Percentiles rank a stretch among this genome's conserved stretches.
Evolutionary conservation across 768 basidiomycete genomes (phyloP).

Genomic region (Porpolomopsis calyptriformis): DNA sequence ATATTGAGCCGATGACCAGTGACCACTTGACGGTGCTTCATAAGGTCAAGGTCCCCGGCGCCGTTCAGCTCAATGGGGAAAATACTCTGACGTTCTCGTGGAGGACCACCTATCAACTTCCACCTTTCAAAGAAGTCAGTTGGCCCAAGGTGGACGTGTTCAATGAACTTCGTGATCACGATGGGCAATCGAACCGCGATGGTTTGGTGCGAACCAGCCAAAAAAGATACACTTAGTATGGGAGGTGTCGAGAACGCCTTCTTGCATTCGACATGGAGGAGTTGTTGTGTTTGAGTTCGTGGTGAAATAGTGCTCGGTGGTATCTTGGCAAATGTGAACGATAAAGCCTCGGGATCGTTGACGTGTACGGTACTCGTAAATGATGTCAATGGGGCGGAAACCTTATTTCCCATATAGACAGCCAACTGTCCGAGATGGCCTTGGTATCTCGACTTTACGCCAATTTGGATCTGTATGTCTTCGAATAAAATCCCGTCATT

Average conservation of each 20-base stretch:
- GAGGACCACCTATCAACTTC: conserved; percentile 94
- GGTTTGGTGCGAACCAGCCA: conserved; percentile 86
- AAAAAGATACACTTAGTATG: conserved; percentile 76
- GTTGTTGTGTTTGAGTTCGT: conserved; percentile 83
- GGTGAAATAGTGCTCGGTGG: conserved; percentile 73
- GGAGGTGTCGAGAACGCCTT: conserved; percentile 70
- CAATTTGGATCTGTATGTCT: conserved; percentile 90
- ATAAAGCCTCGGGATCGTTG: conserved; percentile 63
- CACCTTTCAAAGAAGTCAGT: conserved; percentile 95
- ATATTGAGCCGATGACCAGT: conserved; percentile 68
- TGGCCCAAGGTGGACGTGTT: conserved; percentile 76
- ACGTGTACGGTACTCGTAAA: conserved; percentile 79
- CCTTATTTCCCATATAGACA: conserved; percentile 93
- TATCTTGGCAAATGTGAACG: conserved; percentile 82
- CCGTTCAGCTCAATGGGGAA: conserved; percentile 69
- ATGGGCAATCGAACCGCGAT: conserved; percentile 79
- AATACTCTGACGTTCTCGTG: conserved; percentile 81
- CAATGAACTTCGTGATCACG: conserved; percentile 84
- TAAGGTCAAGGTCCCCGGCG: conserved; percentile 63
- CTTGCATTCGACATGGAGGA: conserved; percentile 92
- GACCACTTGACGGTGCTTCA: conserved; percentile 65
- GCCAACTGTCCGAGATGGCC: conserved; percentile 90
- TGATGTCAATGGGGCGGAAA: conserved; percentile 76
- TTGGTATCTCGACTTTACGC: conserved; percentile 94
- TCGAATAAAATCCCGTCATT: conserved; percentile 91